phyloP scores from a whole-genome alignment of 2,329 filamentous ascomycete species.

The Phialemoniopsis sp. region DNA sequence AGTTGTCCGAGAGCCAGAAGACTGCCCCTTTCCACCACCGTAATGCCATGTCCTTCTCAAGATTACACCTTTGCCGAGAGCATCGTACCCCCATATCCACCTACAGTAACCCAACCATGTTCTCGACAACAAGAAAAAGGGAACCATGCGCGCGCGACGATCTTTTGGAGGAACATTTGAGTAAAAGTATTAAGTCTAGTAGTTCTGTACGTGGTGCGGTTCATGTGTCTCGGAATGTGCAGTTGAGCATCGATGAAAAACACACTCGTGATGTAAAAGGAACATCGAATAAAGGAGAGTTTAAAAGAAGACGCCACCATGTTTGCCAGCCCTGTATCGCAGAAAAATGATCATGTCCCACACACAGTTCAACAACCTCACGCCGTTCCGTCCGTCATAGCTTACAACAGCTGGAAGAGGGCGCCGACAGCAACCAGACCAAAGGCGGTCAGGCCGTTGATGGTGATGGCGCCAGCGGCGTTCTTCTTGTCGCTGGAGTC shows the following conservation, averaged over 20 bases:
- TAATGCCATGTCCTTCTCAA: too few species aligned
- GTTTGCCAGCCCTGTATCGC: too few species aligned
- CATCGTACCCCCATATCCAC: too few species aligned
- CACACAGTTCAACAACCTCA: conserved; percentile 3
- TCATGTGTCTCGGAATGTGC: neutral
- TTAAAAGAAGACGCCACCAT: too few species aligned
- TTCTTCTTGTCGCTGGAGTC: conserved; percentile 15
- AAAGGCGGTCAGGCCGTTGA: conserved; percentile 43
- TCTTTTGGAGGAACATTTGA: too few species aligned
- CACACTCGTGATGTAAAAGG: conserved; percentile 4
- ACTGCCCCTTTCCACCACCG: too few species aligned
- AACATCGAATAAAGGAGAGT: too few species aligned
- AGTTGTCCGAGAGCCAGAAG: too few species aligned
- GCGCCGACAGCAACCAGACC: conserved; percentile 40
- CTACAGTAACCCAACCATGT: too few species aligned
- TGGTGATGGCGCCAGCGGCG: conserved; percentile 37
- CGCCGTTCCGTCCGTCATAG: conserved; percentile 8
- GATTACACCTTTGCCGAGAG: too few species aligned
- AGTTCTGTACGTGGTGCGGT: conserved; percentile 8
- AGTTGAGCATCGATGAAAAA: neutral
- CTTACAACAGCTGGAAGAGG: conserved; percentile 49
- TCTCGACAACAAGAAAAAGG: too few species aligned
- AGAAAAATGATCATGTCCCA: neutral
- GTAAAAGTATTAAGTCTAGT: conserved; percentile 12
- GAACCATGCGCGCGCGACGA: too few species aligned